Conservation (phyloP, 352 stramenopile genomes). For the Pythium insidiosum region DNA sequence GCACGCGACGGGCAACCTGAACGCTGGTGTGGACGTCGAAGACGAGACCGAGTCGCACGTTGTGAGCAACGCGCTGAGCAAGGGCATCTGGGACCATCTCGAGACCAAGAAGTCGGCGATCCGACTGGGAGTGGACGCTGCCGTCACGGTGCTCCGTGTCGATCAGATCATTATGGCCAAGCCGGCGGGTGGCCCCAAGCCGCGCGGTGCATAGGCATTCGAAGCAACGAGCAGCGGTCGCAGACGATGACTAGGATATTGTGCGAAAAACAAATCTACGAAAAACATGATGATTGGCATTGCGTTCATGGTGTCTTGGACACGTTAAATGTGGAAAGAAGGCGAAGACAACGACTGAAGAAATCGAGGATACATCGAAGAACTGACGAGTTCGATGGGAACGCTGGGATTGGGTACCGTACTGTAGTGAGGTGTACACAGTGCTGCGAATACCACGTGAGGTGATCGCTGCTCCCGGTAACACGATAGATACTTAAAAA, state of each 20-base stretch:
- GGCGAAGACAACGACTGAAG: no score
- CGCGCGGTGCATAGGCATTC: conserved; percentile 73
- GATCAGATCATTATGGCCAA: conserved; percentile 99
- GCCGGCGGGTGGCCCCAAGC: conserved; percentile 92
- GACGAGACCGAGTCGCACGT: conserved; percentile 73
- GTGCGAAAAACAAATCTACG: conserved; percentile 1
- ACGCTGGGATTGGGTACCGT: no score
- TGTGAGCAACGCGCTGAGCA: conserved; percentile 62
- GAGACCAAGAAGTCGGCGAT: conserved; percentile 96
- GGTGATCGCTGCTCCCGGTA: no score
- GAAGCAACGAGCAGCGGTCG: no score
- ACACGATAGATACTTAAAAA: no score
- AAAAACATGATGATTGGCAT: no score
- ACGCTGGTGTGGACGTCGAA: conserved; percentile 93
- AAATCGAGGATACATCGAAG: no score
- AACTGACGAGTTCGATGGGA: no score
- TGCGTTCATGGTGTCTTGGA: conserved; percentile 2
- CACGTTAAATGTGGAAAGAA: no score
- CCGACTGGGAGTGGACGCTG: conserved; percentile 95
- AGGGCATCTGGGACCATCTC: conserved; percentile 92
- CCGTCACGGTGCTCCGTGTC: conserved; percentile 97
- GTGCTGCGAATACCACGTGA: no score
- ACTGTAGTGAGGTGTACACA: no score
- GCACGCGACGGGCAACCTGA: conserved; percentile 90
- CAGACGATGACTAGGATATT: conserved; percentile 6